Base-by-base conservation (phyloP, 2,329 filamentous ascomycete species). In the Arthroderma uncinatum region DNA sequence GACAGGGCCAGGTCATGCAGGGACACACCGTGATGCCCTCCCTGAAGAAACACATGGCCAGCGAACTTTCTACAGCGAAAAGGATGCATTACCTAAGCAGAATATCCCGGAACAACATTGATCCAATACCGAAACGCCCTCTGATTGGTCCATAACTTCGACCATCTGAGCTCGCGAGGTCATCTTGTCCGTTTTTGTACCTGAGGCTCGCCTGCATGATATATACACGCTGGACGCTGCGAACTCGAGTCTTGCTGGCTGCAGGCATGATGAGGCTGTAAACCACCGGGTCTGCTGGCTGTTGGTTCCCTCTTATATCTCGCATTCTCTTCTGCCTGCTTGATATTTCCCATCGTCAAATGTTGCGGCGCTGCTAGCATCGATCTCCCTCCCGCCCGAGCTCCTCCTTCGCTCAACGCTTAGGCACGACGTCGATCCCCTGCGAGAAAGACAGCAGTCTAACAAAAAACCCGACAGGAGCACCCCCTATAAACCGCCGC, bases 241-340 rank as follows among this genome's bases (percentile, higher is more conserved):
- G 10, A 21, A 48, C 14, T 12, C 12, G 19, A 12, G 44, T 10
- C 12, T 28, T 42, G 36, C 5, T 12, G 21, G 44, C 25, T 48
- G 44, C 44, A 48, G 44, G 44, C 44, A 48, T 48, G 44, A 30
- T 48, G 44, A 48, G 44, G 44, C 44, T 48, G 44, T 48, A 48
- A 30, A 48, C 25, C 44, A n/a, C 23, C 21, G 0, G 44, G 44
- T 28, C 21, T 48, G 23, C 25, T 23, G 21, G 23, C 9, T n/a
- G 14, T 16, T 7, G 21, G 16, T 16, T 14, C 21, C 44, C 12
- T 21, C 8, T 48, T 30, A 28, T 28, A 48, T 48, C 33, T 12
- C n/a, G n/a, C n/a, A n/a, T n/a, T n/a, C n/a, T n/a, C n/a, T n/a
- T n/a, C n/a, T n/a, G n/a, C n/a, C n/a, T n/a, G n/a, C n/a, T n/a